Conservation (phyloP, 1,284 basidiomycete species). For the Moesziomyces parantarcticus region DNA sequence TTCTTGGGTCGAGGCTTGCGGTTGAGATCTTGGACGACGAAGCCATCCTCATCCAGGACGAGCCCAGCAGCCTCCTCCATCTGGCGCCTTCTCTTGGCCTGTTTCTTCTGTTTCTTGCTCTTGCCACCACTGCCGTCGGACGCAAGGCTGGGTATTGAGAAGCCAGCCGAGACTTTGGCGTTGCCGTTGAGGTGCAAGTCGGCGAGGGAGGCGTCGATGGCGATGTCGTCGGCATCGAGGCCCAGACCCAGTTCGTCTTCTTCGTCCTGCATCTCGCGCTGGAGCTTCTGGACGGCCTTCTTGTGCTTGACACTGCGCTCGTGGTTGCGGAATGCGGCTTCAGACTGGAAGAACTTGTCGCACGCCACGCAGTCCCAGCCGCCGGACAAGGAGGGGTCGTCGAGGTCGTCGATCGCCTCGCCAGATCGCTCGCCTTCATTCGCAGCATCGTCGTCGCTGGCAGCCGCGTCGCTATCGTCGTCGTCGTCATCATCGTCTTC, state of each 20-base stretch:
- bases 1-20: conserved; percentile 20
- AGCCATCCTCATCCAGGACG: conserved; percentile 38
- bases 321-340: conserved; percentile 95
- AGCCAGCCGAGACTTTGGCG: conserved; percentile 33
- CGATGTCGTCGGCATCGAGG: conserved; percentile 29
- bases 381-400: conserved; percentile 35
- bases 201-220: conserved; percentile 30
- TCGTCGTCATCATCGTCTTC: conserved; percentile 5
- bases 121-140: conserved; percentile 20
- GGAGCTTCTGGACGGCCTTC: conserved; percentile 73
- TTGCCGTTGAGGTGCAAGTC: conserved; percentile 30
- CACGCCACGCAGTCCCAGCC: conserved; percentile 95
- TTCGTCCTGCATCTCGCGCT: conserved; percentile 80
- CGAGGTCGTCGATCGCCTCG: conserved; percentile 7
- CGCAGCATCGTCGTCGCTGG: conserved; percentile 1
- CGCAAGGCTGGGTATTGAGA: conserved; percentile 35
- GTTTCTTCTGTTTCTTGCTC: conserved; percentile 60
- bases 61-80: conserved; percentile 42
- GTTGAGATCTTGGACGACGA: conserved; percentile 46
- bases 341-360: conserved; percentile 86
- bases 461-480: conserved; percentile 34
- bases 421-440: no score
- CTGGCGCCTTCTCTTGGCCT: conserved; percentile 50
- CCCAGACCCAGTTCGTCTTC: conserved; percentile 75
- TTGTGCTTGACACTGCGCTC: conserved; percentile 95